phyloP scores from a whole-genome alignment of 2,329 filamentous ascomycete genomes.

The Botryotinia convoluta region DNA sequence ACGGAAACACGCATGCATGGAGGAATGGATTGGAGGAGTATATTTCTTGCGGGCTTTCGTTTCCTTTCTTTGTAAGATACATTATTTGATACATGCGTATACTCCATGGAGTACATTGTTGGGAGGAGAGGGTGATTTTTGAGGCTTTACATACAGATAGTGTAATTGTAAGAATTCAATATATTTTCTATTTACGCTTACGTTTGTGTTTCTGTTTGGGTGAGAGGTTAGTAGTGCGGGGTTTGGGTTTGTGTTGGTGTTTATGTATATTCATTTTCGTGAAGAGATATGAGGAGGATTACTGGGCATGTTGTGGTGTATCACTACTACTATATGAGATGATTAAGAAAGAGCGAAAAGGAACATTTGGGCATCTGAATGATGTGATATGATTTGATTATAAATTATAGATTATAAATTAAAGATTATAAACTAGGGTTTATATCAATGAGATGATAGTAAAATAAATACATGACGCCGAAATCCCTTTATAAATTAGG shows the following conservation, averaged over 20 bases:
- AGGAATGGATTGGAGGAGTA: background rate
- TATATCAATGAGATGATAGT: background rate
- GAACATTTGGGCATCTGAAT: background rate
- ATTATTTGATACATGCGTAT: background rate
- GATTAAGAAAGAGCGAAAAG: background rate
- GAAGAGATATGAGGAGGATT: background rate
- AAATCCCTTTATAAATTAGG: background rate
- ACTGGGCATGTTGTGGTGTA: background rate
- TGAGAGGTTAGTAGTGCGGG: background rate
- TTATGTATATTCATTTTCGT: background rate
- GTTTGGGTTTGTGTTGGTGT: background rate
- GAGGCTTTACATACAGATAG: background rate
- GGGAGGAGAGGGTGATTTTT: background rate
- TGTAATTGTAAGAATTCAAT: slow-evolving; percentile 5
- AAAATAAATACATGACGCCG: background rate
- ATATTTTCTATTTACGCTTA: background rate
- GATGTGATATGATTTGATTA: background rate
- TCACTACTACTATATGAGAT: background rate
- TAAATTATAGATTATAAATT: background rate
- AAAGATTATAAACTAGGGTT: background rate
- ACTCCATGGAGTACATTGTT: background rate
- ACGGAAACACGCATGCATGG: background rate
- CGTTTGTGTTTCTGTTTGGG: background rate
- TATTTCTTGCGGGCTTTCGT: background rate
- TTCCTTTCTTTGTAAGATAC: background rate